phyloP scores from a whole-genome alignment of 331 rosid species.

The Spiraea crenata region DNA sequence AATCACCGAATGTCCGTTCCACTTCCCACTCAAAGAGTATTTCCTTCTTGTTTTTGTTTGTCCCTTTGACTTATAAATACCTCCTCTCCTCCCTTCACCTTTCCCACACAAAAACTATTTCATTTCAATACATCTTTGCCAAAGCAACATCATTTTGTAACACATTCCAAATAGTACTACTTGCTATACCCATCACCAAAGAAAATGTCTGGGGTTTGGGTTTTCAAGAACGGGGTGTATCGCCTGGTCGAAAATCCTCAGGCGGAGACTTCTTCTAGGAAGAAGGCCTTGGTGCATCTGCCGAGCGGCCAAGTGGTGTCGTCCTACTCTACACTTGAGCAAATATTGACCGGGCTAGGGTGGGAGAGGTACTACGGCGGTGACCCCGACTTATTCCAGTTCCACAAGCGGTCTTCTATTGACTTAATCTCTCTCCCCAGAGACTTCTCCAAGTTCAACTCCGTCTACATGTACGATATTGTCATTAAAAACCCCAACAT shows the following conservation, averaged over 20 bases:
- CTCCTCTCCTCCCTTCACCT: constrained; percentile 31
- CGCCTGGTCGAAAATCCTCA: constrained; percentile 71
- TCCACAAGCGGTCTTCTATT: constrained; percentile 78
- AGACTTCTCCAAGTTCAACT: constrained; percentile 80
- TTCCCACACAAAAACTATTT: constrained; percentile 6
- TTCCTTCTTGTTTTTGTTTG: constrained; percentile 56
- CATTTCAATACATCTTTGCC: not conserved
- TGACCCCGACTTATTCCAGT: constrained; percentile 73
- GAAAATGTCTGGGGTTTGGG: constrained; percentile 90
- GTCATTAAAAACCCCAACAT: constrained; percentile 79
- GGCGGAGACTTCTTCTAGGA: constrained; percentile 44
- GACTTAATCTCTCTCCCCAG: constrained; percentile 88
- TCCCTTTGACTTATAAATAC: constrained; percentile 47
- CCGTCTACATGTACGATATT: constrained; percentile 87
- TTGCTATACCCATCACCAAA: not conserved
- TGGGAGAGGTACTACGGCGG: constrained; percentile 98
- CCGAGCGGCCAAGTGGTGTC: constrained; percentile 62
- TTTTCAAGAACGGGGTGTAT: constrained; percentile 73
- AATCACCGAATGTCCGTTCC: constrained; percentile 16
- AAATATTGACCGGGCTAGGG: constrained; percentile 61
- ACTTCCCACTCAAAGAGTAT: constrained; percentile 44
- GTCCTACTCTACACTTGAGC: constrained; percentile 64
- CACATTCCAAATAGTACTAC: not conserved
- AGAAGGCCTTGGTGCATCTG: constrained; percentile 66
- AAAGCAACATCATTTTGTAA: not conserved